Percentiles rank a stretch among this genome's conserved stretches.
Evolutionary conservation across 2,329 filamentous ascomycete species (phyloP).

Genomic region (Colletotrichum orchidophilum): DNA sequence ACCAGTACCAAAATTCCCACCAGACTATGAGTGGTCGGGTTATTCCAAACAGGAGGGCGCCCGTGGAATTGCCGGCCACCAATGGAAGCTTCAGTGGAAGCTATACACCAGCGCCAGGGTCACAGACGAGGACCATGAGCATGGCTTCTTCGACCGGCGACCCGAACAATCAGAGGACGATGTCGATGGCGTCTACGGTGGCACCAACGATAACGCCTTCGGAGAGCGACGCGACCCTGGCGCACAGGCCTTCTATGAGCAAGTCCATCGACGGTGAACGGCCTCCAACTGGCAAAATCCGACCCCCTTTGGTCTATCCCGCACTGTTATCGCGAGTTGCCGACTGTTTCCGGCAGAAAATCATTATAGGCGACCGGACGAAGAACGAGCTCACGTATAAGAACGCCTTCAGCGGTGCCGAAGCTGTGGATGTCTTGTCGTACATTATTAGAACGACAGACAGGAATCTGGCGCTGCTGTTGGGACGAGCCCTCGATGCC

Average conservation of each 20-base stretch:
- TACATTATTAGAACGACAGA: conserved; percentile 98
- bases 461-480: conserved; percentile 88
- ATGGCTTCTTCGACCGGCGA: conserved; percentile 65
- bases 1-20: conserved; percentile 59
- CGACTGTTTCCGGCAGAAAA: conserved; percentile 90
- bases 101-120: conserved; percentile 58
- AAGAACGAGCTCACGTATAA: conserved; percentile 99
- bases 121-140: conserved; percentile 67
- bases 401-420: conserved; percentile 93
- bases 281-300: conserved; percentile 69
- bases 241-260: conserved; percentile 66
- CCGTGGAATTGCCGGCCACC: conserved; percentile 49
- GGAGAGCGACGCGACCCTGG: conserved; percentile 60
- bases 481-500: conserved; percentile 92
- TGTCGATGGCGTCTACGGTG: conserved; percentile 93
- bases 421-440: conserved; percentile 93
- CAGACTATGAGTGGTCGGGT: conserved; percentile 94
- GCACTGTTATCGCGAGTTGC: conserved; percentile 93
- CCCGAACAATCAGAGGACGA: conserved; percentile 68
- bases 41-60: conserved; percentile 76
- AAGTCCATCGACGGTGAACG: conserved; percentile 64
- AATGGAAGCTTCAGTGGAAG: conserved; percentile 49
- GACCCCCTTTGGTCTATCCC: conserved; percentile 89
- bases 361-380: conserved; percentile 84
- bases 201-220: conserved; percentile 74